These are phyloP conservation scores for Microglena sp. DNA, from an alignment of 139 green algal genomes.

Conservation along the genomic window DNA sequence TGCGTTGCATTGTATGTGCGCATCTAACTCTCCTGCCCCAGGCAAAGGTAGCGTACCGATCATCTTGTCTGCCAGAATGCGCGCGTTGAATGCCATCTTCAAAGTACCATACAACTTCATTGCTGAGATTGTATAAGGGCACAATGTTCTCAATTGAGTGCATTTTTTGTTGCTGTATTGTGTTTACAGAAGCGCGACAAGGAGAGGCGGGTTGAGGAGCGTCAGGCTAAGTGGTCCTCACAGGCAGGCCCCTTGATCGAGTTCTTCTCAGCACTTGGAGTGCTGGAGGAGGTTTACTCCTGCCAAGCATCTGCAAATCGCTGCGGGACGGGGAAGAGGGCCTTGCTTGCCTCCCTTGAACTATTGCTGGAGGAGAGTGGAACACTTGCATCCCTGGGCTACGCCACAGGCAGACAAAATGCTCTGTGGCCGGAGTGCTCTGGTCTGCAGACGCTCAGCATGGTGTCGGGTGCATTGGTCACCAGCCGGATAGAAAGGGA, in stretches of 20 bases:
- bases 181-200: too few species aligned
- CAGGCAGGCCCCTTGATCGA: not conserved
- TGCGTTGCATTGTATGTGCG: too few species aligned
- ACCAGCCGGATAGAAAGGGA: not conserved
- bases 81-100: too few species aligned
- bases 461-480: not conserved
- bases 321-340: not conserved
- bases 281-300: not conserved
- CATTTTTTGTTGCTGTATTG: too few species aligned
- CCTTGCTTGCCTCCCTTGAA: not conserved
- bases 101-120: too few species aligned
- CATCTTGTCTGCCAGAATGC: too few species aligned
- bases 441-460: not conserved
- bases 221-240: not conserved
- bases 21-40: too few species aligned
- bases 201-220: not conserved
- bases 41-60: too few species aligned
- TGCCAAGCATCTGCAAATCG: not conserved
- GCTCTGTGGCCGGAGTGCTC: not conserved
- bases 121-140: too few species aligned
- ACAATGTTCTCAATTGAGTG: too few species aligned
- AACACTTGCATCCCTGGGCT: not conserved
- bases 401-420: not conserved
- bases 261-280: not conserved
- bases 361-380: not conserved